phyloP scores from a whole-genome alignment of 2,329 filamentous ascomycete species.

The Blastomyces emzantsi region DNA sequence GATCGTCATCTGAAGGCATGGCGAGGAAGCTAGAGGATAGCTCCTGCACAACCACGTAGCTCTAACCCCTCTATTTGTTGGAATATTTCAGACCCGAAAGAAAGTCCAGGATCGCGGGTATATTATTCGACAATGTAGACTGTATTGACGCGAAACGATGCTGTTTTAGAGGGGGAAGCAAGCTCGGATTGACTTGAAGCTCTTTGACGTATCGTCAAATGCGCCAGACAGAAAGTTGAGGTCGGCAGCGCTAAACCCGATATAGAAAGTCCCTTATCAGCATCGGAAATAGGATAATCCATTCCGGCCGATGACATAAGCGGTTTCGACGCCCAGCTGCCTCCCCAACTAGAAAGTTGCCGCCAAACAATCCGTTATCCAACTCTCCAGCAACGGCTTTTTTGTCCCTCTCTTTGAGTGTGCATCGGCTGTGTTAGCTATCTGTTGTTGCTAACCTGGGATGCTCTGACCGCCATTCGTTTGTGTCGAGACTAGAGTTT shows the following conservation, averaged over 20 bases:
- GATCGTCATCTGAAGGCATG: conserved; percentile 14
- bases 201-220: neutral
- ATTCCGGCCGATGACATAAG: neutral
- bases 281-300: neutral
- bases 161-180: neutral
- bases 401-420: neutral
- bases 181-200: neutral
- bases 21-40: neutral
- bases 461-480: neutral
- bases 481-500: conserved; percentile 7
- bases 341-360: neutral
- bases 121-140: neutral
- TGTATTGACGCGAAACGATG: neutral
- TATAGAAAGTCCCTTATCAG: neutral
- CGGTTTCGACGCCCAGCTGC: neutral
- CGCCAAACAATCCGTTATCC: neutral
- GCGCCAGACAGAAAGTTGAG: neutral
- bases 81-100: neutral
- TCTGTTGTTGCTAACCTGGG: conserved; percentile 9
- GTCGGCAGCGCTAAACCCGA: neutral
- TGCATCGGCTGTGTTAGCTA: neutral
- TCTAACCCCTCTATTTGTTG: neutral
- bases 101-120: neutral
- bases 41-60: neutral
- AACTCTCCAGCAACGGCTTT: neutral